Conservation (phyloP, 2,329 filamentous ascomycete genomes). For the Phaeomoniella chlamydospora region DNA sequence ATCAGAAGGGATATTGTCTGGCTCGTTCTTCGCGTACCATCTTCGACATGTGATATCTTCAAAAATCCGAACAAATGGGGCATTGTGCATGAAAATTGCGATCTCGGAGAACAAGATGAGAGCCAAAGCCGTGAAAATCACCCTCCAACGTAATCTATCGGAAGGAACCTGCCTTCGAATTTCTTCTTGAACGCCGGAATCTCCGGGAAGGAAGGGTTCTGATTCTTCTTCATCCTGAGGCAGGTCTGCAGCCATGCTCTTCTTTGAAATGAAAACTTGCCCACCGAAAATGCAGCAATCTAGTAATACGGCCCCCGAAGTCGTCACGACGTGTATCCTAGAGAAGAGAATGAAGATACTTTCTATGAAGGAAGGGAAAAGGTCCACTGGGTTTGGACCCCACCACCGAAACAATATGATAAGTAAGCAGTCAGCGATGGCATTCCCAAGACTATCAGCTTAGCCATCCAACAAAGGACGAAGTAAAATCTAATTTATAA, state of each 20-base stretch:
- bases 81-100: neutral
- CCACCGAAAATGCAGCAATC: too few relatives aligned
- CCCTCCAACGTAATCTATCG: neutral
- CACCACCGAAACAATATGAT: too few relatives aligned
- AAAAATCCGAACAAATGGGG: neutral
- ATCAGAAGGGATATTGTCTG: neutral
- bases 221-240: neutral
- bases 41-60: constrained; percentile 1
- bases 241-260: neutral
- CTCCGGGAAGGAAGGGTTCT: constrained; percentile 1
- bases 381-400: too few relatives aligned
- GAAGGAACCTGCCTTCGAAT: neutral
- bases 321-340: too few relatives aligned
- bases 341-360: too few relatives aligned
- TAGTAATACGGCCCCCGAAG: too few relatives aligned
- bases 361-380: too few relatives aligned
- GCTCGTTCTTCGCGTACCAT: constrained; percentile 1
- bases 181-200: neutral
- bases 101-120: neutral
- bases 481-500: too few relatives aligned
- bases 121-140: neutral
- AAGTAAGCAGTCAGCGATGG: too few relatives aligned
- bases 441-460: too few relatives aligned
- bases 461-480: too few relatives aligned
- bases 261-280: neutral